phyloP scores from a whole-genome alignment of 371 early-diverging fungal species.

The Zychaea mexicana region DNA sequence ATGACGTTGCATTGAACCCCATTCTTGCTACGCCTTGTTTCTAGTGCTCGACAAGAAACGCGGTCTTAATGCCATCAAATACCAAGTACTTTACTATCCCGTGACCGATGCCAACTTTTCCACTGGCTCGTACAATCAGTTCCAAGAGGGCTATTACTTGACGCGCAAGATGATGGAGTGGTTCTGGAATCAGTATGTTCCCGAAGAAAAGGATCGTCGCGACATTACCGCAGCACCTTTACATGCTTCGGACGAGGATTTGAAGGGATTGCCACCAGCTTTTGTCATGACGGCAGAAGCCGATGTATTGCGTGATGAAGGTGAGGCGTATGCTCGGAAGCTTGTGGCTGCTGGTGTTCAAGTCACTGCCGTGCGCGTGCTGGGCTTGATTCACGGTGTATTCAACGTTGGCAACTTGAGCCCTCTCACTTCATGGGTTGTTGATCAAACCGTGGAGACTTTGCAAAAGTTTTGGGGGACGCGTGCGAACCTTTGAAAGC shows the following conservation, averaged over 20 bases:
- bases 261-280: slow-evolving; percentile 36
- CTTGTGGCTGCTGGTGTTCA: slow-evolving; percentile 30
- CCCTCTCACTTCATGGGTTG: background rate
- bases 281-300: slow-evolving; percentile 35
- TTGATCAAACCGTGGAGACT: slow-evolving; percentile 10
- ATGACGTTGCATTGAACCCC: background rate
- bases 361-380: slow-evolving; percentile 17
- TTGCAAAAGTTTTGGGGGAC: background rate
- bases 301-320: slow-evolving; percentile 40
- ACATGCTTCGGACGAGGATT: slow-evolving; percentile 13
- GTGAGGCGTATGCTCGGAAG: slow-evolving; percentile 29
- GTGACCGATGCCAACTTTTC: slow-evolving; percentile 20
- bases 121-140: slow-evolving; percentile 25
- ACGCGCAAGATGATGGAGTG: slow-evolving; percentile 23
- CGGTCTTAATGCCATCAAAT: slow-evolving; percentile 16
- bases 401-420: background rate
- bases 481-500: background rate
- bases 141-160: slow-evolving; percentile 20
- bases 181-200: slow-evolving; percentile 33
- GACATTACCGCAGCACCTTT: too few species aligned
- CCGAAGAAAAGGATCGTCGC: background rate
- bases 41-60: slow-evolving; percentile 33
- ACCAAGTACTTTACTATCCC: slow-evolving; percentile 34
- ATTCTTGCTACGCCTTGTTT: background rate
- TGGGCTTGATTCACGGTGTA: slow-evolving; percentile 19